Evolutionary conservation across 768 basidiomycete species (phyloP).

Genomic region (Psilocybe cubensis): DNA sequence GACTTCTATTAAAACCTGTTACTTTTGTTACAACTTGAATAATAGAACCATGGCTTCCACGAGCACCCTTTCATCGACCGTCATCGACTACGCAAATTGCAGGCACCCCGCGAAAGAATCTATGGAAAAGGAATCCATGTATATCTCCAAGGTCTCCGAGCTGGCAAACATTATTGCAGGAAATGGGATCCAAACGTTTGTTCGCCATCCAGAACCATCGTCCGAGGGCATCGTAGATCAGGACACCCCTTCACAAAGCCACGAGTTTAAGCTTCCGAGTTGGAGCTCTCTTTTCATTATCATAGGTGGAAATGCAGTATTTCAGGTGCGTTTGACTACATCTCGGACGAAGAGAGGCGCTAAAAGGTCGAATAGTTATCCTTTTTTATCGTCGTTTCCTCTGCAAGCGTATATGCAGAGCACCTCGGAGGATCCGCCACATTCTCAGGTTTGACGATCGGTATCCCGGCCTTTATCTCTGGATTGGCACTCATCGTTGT

Average conservation of each 20-base stretch:
- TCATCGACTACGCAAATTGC: slow-evolving; percentile 19
- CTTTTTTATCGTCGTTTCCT: slow-evolving; percentile 73
- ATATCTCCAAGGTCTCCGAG: slow-evolving; percentile 17
- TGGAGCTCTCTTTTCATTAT: slow-evolving; percentile 28
- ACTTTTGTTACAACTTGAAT: neutral
- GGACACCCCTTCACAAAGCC: slow-evolving; percentile 1
- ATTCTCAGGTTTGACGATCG: slow-evolving; percentile 70
- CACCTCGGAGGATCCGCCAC: slow-evolving; percentile 66
- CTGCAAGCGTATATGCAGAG: slow-evolving; percentile 64
- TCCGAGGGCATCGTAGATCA: neutral
- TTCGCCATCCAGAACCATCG: slow-evolving; percentile 13
- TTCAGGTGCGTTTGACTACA: slow-evolving; percentile 26
- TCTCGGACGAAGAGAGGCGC: neutral
- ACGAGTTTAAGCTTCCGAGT: slow-evolving; percentile 33
- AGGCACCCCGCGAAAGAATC: slow-evolving; percentile 4
- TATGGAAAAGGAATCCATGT: neutral
- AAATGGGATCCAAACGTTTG: slow-evolving; percentile 8
- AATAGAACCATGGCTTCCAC: slow-evolving; percentile 16
- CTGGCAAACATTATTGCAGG: slow-evolving; percentile 15
- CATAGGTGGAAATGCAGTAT: slow-evolving; percentile 30
- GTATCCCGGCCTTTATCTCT: slow-evolving; percentile 67
- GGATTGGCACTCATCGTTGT: slow-evolving; percentile 62
- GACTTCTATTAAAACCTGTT: too few species aligned
- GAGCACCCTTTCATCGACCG: slow-evolving; percentile 15
- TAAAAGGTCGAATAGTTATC: slow-evolving; percentile 44